A percentile compares a stretch with the other conserved stretches of the same genome.
These are phyloP conservation scores for Fusarium sp. DNA, from an alignment of 2,329 filamentous ascomycete species.

Conservation along the genomic window DNA sequence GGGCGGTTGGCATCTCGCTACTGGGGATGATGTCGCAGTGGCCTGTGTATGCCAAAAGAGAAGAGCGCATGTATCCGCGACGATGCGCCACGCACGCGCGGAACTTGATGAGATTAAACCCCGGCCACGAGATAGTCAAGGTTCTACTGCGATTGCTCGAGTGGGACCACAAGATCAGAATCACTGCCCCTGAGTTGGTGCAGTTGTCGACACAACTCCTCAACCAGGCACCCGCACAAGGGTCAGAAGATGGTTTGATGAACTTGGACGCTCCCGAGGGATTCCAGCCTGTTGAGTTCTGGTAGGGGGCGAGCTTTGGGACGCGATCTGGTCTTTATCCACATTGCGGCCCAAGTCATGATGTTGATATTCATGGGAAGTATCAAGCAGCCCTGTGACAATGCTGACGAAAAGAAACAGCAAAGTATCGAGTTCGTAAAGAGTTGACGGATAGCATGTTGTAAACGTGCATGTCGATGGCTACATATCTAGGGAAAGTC, in stretches of 20 bases:
- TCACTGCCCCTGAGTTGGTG: slow-evolving; percentile 37
- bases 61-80: slow-evolving; percentile 38
- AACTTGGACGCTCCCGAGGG: slow-evolving; percentile 38
- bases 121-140: slow-evolving; percentile 34
- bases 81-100: slow-evolving; percentile 40
- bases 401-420: too few species aligned
- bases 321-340: not conserved
- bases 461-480: too few species aligned
- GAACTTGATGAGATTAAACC: slow-evolving; percentile 40
- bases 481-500: too few species aligned
- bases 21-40: slow-evolving; percentile 46
- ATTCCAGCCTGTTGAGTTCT: slow-evolving; percentile 43
- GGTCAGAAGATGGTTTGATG: slow-evolving; percentile 12
- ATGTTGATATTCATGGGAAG: too few species aligned
- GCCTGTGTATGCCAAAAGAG: slow-evolving; percentile 33
- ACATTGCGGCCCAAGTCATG: too few species aligned
- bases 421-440: too few species aligned
- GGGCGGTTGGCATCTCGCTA: slow-evolving; percentile 47
- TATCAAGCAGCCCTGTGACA: too few species aligned
- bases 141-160: slow-evolving; percentile 38
- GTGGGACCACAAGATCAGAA: slow-evolving; percentile 31
- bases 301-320: slow-evolving; percentile 31
- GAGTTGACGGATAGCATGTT: too few species aligned
- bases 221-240: not conserved
- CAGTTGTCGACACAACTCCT: slow-evolving; percentile 11